A percentile compares a stretch with the other conserved stretches of the same genome.
Evolutionary conservation across 176 grass and related monocot species (phyloP).

Genomic region (Zizania latifolia): DNA sequence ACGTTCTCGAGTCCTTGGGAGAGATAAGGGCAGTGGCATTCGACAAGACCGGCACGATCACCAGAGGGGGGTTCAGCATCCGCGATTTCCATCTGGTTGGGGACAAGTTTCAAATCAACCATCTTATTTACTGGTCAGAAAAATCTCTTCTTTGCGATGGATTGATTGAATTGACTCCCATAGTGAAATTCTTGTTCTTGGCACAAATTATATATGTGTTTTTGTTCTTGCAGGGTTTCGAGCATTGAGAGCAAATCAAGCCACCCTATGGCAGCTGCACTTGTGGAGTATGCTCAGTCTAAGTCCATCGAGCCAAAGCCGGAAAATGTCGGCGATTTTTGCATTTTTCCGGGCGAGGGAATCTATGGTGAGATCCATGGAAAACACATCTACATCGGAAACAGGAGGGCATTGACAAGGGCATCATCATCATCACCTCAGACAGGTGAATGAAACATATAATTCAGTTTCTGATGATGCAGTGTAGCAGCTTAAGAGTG

Average conservation of each 20-base stretch:
- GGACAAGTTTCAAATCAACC: background rate
- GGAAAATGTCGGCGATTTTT: constrained; percentile 46
- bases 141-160: background rate
- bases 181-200: background rate
- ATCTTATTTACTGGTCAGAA: constrained; percentile 62
- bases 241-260: constrained; percentile 82
- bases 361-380: constrained; percentile 53
- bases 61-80: constrained; percentile 57
- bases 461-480: background rate
- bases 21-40: constrained; percentile 43
- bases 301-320: constrained; percentile 41
- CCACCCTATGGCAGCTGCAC: constrained; percentile 76
- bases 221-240: constrained; percentile 44
- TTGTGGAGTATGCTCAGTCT: constrained; percentile 53
- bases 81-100: constrained; percentile 34
- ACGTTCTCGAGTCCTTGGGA: constrained; percentile 56
- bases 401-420: constrained; percentile 40
- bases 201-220: background rate
- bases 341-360: constrained; percentile 60
- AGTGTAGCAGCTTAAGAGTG: background rate
- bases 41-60: constrained; percentile 83
- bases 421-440: constrained; percentile 30
- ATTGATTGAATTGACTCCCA: background rate
- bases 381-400: constrained; percentile 49
- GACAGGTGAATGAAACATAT: constrained; percentile 15